A percentile compares a stretch with the other conserved stretches of the same genome.
Conservation (phyloP, 179 eudicot species). For the Actinidia arguta region DNA sequence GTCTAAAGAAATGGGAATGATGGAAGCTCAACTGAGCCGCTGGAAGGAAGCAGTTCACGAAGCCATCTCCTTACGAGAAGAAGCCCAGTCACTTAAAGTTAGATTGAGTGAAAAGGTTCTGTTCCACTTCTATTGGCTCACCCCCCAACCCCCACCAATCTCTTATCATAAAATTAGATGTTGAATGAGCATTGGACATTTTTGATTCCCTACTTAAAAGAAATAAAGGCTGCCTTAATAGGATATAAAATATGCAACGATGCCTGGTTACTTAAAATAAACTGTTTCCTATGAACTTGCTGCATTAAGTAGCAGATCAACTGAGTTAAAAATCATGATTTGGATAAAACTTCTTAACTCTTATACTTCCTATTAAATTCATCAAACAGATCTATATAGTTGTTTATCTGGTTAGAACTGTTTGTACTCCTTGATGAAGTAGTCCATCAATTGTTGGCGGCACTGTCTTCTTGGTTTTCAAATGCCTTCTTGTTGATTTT, state of each 20-base stretch:
- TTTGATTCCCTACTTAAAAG: background rate
- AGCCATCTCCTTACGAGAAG: slow-evolving; percentile 71
- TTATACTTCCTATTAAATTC: too few species aligned
- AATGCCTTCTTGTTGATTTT: too few species aligned
- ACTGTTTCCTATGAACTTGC: background rate
- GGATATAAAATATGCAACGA: background rate
- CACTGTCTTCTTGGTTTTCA: background rate
- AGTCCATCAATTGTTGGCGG: background rate
- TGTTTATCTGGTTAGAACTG: background rate
- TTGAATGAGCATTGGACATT: background rate
- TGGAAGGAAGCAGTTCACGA: slow-evolving; percentile 88
- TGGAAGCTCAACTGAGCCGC: slow-evolving; percentile 85
- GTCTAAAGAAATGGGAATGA: slow-evolving; percentile 88
- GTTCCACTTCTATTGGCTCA: background rate
- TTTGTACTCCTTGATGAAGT: background rate
- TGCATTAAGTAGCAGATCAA: background rate
- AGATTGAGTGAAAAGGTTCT: slow-evolving; percentile 68
- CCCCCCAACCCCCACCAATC: too few species aligned
- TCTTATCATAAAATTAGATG: background rate
- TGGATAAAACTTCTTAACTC: too few species aligned
- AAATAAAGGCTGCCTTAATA: background rate
- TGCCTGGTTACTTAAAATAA: background rate
- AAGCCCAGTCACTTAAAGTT: slow-evolving; percentile 62
- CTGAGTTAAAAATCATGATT: background rate
- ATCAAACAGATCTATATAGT: too few species aligned